Base-by-base conservation (phyloP, 169 alveolate species). In the Ichthyophthirius multifiliis region DNA sequence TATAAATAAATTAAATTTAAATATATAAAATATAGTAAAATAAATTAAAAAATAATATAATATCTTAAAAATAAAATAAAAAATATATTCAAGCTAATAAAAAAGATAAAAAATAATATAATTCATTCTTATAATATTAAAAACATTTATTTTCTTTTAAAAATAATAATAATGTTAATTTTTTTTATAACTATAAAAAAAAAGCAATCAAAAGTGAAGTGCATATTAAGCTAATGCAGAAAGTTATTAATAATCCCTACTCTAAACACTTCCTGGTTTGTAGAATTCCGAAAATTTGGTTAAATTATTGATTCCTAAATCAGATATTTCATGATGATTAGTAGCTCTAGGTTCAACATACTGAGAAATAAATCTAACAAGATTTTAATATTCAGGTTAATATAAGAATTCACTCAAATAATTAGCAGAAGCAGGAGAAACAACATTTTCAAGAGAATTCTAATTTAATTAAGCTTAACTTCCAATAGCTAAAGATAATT, bases 391-490 rank as follows among this genome's bases (percentile, higher is more conserved):
- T 34, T 55, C 43, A 6, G 23, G 71, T 10, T 55, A 39, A 23
- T 55, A 39, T 27, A 55, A 34, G 31, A 39, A 27, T 55, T 55
- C 13, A 10, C 71, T 55, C 43, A 55, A 2, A 27, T 27, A 27
- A 23, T 55, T 55, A 55, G 23, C 71, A 55, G 71, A 55, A 55
- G 31, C 43, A 55, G 71, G 71, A 5, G 71, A 55, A 39, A 55
- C 31, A 15, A 55, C 31, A 55, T 55, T 55, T 55, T 55, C 71
- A 27, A 55, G 71, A 55, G 71, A 20, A 23, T 55, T 55, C 13
- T 7, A 55, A 39, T 55, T 55, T 27, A 55, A 39, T 13, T 55
- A 27, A 55, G 71, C 71, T 10, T 55, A 6, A 13, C 31, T 55
- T 13, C 41, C 35, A 9, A 55, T 55, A 27, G 71, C 71, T 27